A percentile compares a stretch with the other conserved stretches of the same genome.
Conservation (phyloP, 768 basidiomycete species). For the Hygrophoropsis aurantiaca region DNA sequence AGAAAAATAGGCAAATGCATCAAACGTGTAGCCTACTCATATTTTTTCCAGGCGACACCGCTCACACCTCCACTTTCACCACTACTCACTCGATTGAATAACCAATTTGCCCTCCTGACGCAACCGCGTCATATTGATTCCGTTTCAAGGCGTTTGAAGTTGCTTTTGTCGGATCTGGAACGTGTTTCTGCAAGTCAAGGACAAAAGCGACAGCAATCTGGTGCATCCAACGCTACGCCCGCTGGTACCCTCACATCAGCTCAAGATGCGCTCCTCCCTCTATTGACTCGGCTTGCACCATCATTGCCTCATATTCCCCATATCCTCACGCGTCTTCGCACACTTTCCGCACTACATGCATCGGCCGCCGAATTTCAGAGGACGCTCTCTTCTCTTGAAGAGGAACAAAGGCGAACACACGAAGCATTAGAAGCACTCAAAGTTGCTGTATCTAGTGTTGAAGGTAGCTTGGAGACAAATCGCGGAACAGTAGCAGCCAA, state of each 20-base stretch:
- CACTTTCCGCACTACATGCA: constrained; percentile 77
- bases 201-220: constrained; percentile 23
- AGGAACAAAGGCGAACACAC: constrained; percentile 65
- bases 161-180: constrained; percentile 90
- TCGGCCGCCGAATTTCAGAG: constrained; percentile 78
- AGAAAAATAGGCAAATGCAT: neutral
- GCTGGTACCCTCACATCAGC: constrained; percentile 28
- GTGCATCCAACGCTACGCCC: constrained; percentile 7
- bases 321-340: constrained; percentile 84
- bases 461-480: constrained; percentile 77
- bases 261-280: constrained; percentile 64
- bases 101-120: constrained; percentile 83
- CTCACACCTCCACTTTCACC: constrained; percentile 82
- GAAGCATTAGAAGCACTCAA: constrained; percentile 68
- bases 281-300: constrained; percentile 69
- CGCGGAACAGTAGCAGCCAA: constrained; percentile 69
- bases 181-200: constrained; percentile 53
- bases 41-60: constrained; percentile 54
- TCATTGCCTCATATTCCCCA: constrained; percentile 84
- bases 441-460: constrained; percentile 67
- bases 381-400: constrained; percentile 64
- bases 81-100: constrained; percentile 77
- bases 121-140: constrained; percentile 97
- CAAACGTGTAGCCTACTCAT: neutral
- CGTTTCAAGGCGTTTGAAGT: constrained; percentile 89